Conservation (phyloP, 345 rosid species). For the Populus deltoides region DNA sequence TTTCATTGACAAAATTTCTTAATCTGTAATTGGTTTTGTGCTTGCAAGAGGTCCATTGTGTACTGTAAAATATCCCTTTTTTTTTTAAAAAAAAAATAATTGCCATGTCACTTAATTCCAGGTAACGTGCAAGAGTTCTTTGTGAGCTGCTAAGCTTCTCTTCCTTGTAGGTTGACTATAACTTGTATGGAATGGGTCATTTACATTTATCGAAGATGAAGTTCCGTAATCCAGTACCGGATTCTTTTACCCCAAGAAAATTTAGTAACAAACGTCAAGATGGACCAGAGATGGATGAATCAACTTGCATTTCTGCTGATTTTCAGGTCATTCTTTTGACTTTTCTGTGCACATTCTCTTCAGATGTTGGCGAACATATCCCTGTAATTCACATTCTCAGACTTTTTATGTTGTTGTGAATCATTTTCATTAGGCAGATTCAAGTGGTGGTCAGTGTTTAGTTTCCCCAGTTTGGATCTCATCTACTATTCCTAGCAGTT, state of each 20-base stretch:
- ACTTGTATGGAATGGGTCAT: conserved; percentile 94
- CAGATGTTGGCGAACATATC: background rate
- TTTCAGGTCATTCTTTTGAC: conserved; percentile 38
- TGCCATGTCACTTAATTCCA: background rate
- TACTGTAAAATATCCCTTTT: background rate
- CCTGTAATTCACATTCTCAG: background rate
- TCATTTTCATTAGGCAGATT: conserved; percentile 56
- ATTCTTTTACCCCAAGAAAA: conserved; percentile 37
- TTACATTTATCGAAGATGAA: conserved; percentile 74
- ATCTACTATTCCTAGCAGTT: conserved; percentile 67
- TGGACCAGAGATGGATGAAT: conserved; percentile 33
- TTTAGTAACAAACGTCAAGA: conserved; percentile 24
- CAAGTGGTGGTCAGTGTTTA: conserved; percentile 36
- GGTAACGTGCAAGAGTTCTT: background rate
- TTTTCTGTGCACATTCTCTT: conserved; percentile 7
- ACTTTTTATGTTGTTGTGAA: conserved; percentile 12
- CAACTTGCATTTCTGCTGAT: conserved; percentile 33
- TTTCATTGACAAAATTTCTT: background rate
- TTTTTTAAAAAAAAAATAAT: background rate
- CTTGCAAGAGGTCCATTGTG: background rate
- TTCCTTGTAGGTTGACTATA: conserved; percentile 67
- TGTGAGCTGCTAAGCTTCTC: conserved; percentile 1
- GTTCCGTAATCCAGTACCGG: conserved; percentile 82
- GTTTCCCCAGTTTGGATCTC: conserved; percentile 62
- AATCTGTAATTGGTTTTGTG: background rate